Base-by-base conservation (phyloP, 257 asterid species). In the Solanum sejunctum region DNA sequence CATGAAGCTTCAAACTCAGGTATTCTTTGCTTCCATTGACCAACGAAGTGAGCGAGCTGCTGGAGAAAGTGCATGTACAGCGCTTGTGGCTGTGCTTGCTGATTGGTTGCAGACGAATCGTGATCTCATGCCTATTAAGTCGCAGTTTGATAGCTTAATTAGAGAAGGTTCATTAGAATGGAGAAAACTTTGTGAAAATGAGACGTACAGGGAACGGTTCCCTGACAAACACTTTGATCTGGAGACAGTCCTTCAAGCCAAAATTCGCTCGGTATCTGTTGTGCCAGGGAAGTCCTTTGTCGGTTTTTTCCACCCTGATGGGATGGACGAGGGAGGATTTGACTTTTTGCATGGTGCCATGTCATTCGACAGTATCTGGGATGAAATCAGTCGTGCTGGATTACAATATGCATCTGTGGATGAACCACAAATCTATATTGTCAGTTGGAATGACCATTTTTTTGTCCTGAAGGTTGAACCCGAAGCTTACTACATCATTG, bases 401-500 rank as follows among this genome's bases (percentile, higher is more conserved):
- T 86, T 88, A 8, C 90, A 89, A 86, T 85, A 84, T 81, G 60
- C 73, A 47, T 71, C 57, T 82, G 86, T 83, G 17, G 84, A 82
- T 13, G 90, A 91, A 66, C 81, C 94, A 85, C 93, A 90, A 51
- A 94, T 96, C 60, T 96, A 91, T 87, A 92, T 96, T 7, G 92
- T 96, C 75, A 96, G 99, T 84, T 96, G 99, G 99, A 96, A 96
- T 18, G 99, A 96, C 83, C 99, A 96, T 85, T 96, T 96, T 84
- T 96, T 96, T 70, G 91, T 96, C 69, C 97, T 96, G 16, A 96
- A 93, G 89, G 95, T 95, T 13, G 98, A 93, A 63, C 70, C 77
- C 0, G 95, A 95, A 79, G 98, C 98, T 23, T 95, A 91, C 89
- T 96, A 92, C 87, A 92, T 96, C 18, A 93, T 96, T 49, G 98